Evolutionary conservation across 2,329 filamentous ascomycete species (phyloP).

Genomic region (Periconia digitata): DNA sequence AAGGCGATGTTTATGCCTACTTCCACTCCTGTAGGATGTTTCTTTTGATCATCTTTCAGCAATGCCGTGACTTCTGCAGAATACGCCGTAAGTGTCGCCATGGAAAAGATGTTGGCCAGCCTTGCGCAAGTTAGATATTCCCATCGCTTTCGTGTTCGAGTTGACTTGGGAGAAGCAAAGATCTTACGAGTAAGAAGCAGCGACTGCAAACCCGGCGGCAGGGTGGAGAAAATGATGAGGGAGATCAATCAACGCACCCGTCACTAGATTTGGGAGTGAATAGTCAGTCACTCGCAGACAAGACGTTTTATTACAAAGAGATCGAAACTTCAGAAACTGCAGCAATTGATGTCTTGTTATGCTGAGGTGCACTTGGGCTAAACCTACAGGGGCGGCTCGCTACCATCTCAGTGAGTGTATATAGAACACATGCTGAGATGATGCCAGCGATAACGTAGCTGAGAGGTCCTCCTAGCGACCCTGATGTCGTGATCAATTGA

Average conservation of each 20-base stretch:
- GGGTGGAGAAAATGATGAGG: slow-evolving; percentile 26
- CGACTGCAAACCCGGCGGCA: slow-evolving; percentile 24
- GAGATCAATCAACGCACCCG: slow-evolving; percentile 23
- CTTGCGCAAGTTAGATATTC: slow-evolving; percentile 6
- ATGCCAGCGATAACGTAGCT: slow-evolving; percentile 23
- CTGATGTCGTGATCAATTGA: slow-evolving; percentile 18
- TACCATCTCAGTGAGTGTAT: slow-evolving; percentile 27
- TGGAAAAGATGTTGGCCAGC: slow-evolving; percentile 23
- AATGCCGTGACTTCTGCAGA: slow-evolving; percentile 22
- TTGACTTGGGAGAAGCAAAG: background rate
- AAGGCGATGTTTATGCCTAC: slow-evolving; percentile 23
- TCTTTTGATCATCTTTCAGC: slow-evolving; percentile 13
- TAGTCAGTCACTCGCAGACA: too few relatives aligned
- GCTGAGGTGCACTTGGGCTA: too few relatives aligned
- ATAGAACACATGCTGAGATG: slow-evolving; percentile 22
- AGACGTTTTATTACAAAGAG: too few relatives aligned
- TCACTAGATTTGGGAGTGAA: too few relatives aligned
- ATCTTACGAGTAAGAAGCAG: slow-evolving; percentile 18
- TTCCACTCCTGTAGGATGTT: slow-evolving; percentile 13
- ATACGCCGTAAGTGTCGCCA: slow-evolving; percentile 26
- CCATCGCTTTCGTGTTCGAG: background rate
- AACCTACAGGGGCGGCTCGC: slow-evolving; percentile 21
- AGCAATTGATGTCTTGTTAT: too few relatives aligned
- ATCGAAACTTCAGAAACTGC: too few relatives aligned
- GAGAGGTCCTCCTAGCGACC: slow-evolving; percentile 22